Evolutionary conservation across 2,329 filamentous ascomycete species (phyloP).

Genomic region (Sporothrix mexicana): DNA sequence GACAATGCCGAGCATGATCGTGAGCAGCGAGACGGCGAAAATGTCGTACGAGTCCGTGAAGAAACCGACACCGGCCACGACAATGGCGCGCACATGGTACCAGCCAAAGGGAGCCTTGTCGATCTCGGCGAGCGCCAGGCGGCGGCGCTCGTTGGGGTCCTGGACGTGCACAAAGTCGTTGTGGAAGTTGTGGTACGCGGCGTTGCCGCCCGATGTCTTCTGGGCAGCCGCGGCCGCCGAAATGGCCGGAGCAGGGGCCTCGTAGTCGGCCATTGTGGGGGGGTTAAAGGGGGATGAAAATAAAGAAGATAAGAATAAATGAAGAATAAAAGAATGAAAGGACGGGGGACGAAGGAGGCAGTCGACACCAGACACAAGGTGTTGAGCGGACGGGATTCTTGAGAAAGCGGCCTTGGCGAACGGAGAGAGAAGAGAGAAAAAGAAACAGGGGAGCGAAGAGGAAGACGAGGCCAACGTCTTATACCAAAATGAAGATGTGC

Average conservation of each 20-base stretch:
- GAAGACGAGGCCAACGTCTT: constrained; percentile 25
- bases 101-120: constrained; percentile 83
- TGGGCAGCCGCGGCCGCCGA: constrained; percentile 36
- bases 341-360: constrained; percentile 9
- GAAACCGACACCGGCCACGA: constrained; percentile 85
- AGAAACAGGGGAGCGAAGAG: background rate
- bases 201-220: constrained; percentile 69
- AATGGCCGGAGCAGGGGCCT: constrained; percentile 27
- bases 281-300: background rate
- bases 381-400: constrained; percentile 23
- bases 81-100: constrained; percentile 79
- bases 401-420: constrained; percentile 29
- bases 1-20: constrained; percentile 78
- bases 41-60: constrained; percentile 83
- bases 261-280: constrained; percentile 37
- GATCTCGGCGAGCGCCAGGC: constrained; percentile 79
- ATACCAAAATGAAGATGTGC: constrained; percentile 24
- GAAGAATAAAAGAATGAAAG: constrained; percentile 17
- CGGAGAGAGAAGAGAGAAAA: constrained; percentile 14
- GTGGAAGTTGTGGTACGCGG: constrained; percentile 77
- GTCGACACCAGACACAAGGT: constrained; percentile 25
- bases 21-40: constrained; percentile 76
- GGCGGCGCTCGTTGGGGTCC: constrained; percentile 78
- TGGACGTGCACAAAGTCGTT: constrained; percentile 56
- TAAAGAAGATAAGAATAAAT: constrained; percentile 30